Evolutionary conservation across 371 early-diverging fungal genomes (phyloP).

Genomic region (Entomophthora muscae): DNA sequence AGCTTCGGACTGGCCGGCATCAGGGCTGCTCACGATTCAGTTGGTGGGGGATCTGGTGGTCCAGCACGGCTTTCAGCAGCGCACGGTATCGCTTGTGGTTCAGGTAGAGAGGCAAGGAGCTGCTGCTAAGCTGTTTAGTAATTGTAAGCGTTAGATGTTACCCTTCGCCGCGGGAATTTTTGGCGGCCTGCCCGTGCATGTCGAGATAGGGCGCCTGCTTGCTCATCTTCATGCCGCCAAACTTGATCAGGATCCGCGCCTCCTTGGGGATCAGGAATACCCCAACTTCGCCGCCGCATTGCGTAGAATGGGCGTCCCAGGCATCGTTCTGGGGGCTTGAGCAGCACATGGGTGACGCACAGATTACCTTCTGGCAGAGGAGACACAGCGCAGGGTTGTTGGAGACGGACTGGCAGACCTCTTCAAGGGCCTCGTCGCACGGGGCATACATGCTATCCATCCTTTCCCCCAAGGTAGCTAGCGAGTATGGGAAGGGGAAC

Average conservation of each 20-base stretch:
- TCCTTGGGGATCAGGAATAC: slow-evolving; percentile 69
- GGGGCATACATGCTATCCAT: neutral
- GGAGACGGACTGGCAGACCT: slow-evolving; percentile 65
- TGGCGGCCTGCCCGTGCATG: slow-evolving; percentile 75
- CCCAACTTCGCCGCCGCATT: slow-evolving; percentile 83
- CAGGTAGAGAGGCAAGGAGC: neutral
- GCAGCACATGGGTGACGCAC: slow-evolving; percentile 82
- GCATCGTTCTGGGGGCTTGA: slow-evolving; percentile 48
- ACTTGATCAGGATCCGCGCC: slow-evolving; percentile 56
- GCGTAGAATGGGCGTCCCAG: slow-evolving; percentile 66
- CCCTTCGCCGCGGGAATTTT: neutral
- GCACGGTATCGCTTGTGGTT: neutral
- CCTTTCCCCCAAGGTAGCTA: neutral
- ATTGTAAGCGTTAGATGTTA: neutral
- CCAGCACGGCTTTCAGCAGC: neutral
- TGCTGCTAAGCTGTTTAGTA: neutral
- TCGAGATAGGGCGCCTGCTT: slow-evolving; percentile 84
- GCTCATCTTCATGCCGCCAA: slow-evolving; percentile 69
- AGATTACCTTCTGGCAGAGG: slow-evolving; percentile 81
- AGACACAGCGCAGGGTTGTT: slow-evolving; percentile 79
- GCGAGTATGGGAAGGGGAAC: neutral
- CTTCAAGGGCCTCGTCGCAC: slow-evolving; percentile 2
- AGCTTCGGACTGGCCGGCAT: too few relatives aligned
- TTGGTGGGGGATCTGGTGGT: neutral
- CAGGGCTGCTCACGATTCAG: neutral